Evolutionary conservation across 169 alveolate species (phyloP).

Genomic region (Plasmodium reichenowi): DNA sequence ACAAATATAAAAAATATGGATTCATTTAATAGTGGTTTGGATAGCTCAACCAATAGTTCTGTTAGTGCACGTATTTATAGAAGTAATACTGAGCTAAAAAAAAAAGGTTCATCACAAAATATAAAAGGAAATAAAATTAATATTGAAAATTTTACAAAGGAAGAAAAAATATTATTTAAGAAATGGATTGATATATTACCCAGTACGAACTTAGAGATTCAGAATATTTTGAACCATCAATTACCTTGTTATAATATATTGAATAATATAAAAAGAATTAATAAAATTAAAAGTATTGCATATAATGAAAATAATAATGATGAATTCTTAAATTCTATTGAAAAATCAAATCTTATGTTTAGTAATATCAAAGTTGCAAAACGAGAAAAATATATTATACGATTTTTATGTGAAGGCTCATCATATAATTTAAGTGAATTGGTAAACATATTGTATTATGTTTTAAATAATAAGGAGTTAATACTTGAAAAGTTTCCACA

Average conservation of each 20-base stretch:
- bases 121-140: slow-evolving; percentile 29
- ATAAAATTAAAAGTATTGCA: slow-evolving; percentile 38
- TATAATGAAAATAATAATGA: slow-evolving; percentile 60
- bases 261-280: slow-evolving; percentile 52
- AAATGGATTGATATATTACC: slow-evolving; percentile 38
- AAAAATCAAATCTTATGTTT: slow-evolving; percentile 63
- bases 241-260: slow-evolving; percentile 62
- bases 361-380: slow-evolving; percentile 36
- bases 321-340: slow-evolving; percentile 54
- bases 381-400: slow-evolving; percentile 47
- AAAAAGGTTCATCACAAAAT: slow-evolving; percentile 40
- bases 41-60: slow-evolving; percentile 56
- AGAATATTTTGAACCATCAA: slow-evolving; percentile 33
- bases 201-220: slow-evolving; percentile 22
- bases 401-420: slow-evolving; percentile 69
- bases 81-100: slow-evolving; percentile 51
- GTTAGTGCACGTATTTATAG: slow-evolving; percentile 32
- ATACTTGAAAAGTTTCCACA: slow-evolving; percentile 30
- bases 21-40: slow-evolving; percentile 5
- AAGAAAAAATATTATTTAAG: slow-evolving; percentile 29
- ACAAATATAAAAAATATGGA: slow-evolving; percentile 12
- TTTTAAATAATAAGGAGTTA: slow-evolving; percentile 60
- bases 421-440: slow-evolving; percentile 27
- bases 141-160: slow-evolving; percentile 22
- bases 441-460: slow-evolving; percentile 43